A percentile compares a stretch with the other conserved stretches of the same genome.
These are phyloP conservation scores for Achaetomiella virescens DNA, from an alignment of 495 filamentous ascomycete genomes.

Conservation along the genomic window DNA sequence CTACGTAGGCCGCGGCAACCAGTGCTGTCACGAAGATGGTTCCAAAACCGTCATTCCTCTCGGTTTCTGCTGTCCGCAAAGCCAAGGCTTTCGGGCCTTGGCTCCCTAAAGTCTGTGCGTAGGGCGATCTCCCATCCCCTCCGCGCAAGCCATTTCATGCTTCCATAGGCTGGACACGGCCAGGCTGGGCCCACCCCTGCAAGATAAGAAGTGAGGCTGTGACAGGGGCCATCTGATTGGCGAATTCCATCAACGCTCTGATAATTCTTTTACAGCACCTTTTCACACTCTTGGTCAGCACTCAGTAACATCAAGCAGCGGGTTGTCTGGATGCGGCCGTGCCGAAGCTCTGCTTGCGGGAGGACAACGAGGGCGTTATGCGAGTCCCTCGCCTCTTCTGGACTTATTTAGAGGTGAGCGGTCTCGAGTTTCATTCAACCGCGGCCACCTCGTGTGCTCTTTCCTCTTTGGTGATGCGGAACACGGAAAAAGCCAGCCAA, in stretches of 20 bases:
- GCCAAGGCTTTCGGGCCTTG: not conserved
- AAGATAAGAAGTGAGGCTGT: conserved; percentile 32
- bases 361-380: not conserved
- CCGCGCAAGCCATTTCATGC: not conserved
- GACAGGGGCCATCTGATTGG: conserved; percentile 30
- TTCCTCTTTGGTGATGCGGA: not conserved
- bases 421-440: not conserved
- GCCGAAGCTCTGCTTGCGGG: conserved; percentile 5
- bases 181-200: conserved; percentile 13
- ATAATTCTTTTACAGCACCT: conserved; percentile 40
- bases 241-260: conserved; percentile 28
- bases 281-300: conserved; percentile 14
- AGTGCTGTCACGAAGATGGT: not conserved
- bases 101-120: conserved; percentile 11
- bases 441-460: not conserved
- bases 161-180: conserved; percentile 1
- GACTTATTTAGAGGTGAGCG: conserved; percentile 19
- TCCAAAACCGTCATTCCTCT: not conserved
- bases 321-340: too few species aligned
- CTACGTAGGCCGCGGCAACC: not conserved
- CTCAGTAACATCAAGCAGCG: too few species aligned
- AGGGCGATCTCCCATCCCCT: conserved; percentile 9
- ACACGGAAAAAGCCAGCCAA: not conserved
- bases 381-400: conserved; percentile 18
- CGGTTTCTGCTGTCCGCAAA: not conserved